Conservation (phyloP, 1,284 basidiomycete species). For the Xerocomus nothofagi region DNA sequence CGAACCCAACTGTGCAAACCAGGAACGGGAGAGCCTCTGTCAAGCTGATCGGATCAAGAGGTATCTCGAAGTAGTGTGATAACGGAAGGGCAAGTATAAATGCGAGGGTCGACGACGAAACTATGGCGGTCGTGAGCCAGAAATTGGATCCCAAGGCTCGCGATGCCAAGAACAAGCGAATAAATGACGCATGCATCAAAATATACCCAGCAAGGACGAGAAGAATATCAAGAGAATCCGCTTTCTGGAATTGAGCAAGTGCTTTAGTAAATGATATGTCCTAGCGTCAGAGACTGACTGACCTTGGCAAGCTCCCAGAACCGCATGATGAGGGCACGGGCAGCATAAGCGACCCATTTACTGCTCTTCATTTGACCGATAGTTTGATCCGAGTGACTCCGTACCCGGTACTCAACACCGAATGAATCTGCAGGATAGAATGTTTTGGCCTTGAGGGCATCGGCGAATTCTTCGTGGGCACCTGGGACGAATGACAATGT, state of each 20-base stretch:
- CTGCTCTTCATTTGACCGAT: constrained; percentile 71
- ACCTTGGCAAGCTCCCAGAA: constrained; percentile 89
- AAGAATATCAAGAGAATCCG: constrained; percentile 94
- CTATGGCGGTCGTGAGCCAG: constrained; percentile 84
- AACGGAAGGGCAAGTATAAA: constrained; percentile 87
- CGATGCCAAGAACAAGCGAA: constrained; percentile 85
- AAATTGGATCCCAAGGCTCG: constrained; percentile 87
- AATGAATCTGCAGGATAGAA: constrained; percentile 39
- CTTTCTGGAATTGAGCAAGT: constrained; percentile 55
- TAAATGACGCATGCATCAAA: constrained; percentile 95
- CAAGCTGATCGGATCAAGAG: constrained; percentile 89
- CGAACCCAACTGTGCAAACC: constrained; percentile 96
- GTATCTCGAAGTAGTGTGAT: constrained; percentile 81
- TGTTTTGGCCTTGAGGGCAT: constrained; percentile 42
- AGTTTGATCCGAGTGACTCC: constrained; percentile 44
- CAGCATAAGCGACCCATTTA: constrained; percentile 87
- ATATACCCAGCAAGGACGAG: constrained; percentile 95
- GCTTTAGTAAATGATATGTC: constrained; percentile 1
- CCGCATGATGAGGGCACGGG: constrained; percentile 73
- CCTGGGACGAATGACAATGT: constrained; percentile 60
- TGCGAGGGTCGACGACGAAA: constrained; percentile 84
- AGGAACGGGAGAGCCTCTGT: constrained; percentile 97
- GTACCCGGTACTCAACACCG: constrained; percentile 45
- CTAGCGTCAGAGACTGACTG: constrained; percentile 19
- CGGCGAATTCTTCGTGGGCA: constrained; percentile 50